These are phyloP conservation scores for Heritiera fomes DNA, from an alignment of 345 rosid species.

Conservation along the genomic window DNA sequence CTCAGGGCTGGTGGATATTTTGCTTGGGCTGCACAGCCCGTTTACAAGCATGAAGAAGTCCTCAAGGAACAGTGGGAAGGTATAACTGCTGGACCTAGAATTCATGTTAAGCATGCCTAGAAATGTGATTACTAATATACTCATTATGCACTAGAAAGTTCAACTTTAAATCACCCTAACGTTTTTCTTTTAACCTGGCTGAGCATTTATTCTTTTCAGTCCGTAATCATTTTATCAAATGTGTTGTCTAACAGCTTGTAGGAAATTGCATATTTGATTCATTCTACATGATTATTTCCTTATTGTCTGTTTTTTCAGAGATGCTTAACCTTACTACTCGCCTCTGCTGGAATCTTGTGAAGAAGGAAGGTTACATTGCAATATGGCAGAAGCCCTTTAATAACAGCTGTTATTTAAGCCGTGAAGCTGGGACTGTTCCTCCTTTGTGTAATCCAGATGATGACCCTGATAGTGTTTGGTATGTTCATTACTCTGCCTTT, in stretches of 20 bases:
- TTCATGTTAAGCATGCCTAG: background rate
- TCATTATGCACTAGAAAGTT: slow-evolving; percentile 6
- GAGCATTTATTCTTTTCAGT: background rate
- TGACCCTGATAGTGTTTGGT: slow-evolving; percentile 89
- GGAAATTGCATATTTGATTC: slow-evolving; percentile 1
- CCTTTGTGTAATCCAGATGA: slow-evolving; percentile 78
- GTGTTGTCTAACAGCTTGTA: background rate
- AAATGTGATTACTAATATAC: slow-evolving; percentile 10
- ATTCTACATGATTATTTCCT: slow-evolving; percentile 3
- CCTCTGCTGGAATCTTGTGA: slow-evolving; percentile 92
- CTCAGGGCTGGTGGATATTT: slow-evolving; percentile 94
- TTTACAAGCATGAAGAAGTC: slow-evolving; percentile 79
- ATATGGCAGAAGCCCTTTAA: slow-evolving; percentile 85
- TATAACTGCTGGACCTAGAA: slow-evolving; percentile 26
- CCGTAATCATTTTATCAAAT: background rate
- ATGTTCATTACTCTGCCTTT: slow-evolving; percentile 23
- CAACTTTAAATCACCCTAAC: background rate
- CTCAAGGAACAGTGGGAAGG: slow-evolving; percentile 96
- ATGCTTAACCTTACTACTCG: slow-evolving; percentile 84
- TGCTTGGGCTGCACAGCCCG: slow-evolving; percentile 98
- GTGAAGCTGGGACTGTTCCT: slow-evolving; percentile 60
- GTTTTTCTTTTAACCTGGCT: background rate
- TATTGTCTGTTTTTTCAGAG: slow-evolving; percentile 48
- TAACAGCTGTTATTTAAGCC: slow-evolving; percentile 80
- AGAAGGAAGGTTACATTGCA: slow-evolving; percentile 94